Evolutionary conservation across 164 flowering plant species (phyloP).

Genomic region (Platanus orientalis): DNA sequence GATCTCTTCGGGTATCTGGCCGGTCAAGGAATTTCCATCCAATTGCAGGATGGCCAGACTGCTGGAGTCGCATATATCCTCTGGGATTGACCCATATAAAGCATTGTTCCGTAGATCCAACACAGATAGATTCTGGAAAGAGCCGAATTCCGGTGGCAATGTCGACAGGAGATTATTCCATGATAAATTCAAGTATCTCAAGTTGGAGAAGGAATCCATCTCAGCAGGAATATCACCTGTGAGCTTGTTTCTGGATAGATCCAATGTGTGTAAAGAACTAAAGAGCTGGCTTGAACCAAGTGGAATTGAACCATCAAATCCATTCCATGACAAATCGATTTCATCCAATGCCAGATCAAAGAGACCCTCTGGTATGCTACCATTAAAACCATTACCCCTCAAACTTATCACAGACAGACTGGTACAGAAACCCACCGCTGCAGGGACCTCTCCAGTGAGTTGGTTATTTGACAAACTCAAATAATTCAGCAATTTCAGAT

Average conservation of each 20-base stretch:
- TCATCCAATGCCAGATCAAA: constrained; percentile 65
- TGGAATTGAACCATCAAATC: constrained; percentile 55
- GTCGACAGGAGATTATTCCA: constrained; percentile 62
- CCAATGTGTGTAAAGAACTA: constrained; percentile 45
- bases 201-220: constrained; percentile 54
- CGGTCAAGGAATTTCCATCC: constrained; percentile 69
- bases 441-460: constrained; percentile 55
- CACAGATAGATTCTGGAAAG: constrained; percentile 53
- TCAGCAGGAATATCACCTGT: constrained; percentile 73
- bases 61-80: constrained; percentile 65
- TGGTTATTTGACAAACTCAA: constrained; percentile 50
- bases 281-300: constrained; percentile 48
- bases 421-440: constrained; percentile 39
- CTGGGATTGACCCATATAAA: constrained; percentile 61
- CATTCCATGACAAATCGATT: constrained; percentile 59
- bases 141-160: constrained; percentile 72
- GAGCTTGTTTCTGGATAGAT: constrained; percentile 64
- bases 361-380: constrained; percentile 67
- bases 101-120: constrained; percentile 64
- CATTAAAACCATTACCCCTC: constrained; percentile 52
- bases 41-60: constrained; percentile 64
- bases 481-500: constrained; percentile 42
- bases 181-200: constrained; percentile 81
- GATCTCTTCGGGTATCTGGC: constrained; percentile 70
- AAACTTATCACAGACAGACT: constrained; percentile 39